phyloP scores from a whole-genome alignment of 345 rosid species.

The Microthlaspi erraticum region DNA sequence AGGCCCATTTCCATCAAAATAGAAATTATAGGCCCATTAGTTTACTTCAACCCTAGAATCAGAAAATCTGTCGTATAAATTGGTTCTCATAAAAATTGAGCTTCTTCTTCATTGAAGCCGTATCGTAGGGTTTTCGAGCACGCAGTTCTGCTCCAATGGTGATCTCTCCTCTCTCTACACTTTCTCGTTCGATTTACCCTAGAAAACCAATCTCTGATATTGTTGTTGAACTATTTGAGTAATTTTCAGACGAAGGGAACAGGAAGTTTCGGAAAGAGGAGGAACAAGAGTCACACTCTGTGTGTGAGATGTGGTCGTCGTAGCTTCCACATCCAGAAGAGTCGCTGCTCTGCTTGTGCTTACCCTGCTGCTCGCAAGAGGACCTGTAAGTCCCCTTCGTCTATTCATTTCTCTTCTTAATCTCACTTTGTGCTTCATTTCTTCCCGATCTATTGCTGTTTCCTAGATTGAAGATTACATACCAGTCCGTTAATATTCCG shows the following conservation, averaged over 20 bases:
- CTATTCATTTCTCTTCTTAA: too few relatives aligned
- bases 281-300: slow-evolving; percentile 98
- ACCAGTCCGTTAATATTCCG: too few relatives aligned
- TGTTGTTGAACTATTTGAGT: slow-evolving; percentile 25
- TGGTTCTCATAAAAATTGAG: background rate
- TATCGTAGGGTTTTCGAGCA: slow-evolving; percentile 34
- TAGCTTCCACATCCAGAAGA: slow-evolving; percentile 98
- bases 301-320: slow-evolving; percentile 99
- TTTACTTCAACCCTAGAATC: slow-evolving; percentile 35
- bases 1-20: background rate
- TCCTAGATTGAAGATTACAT: background rate
- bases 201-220: slow-evolving; percentile 1
- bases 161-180: background rate
- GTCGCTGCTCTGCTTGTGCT: slow-evolving; percentile 92
- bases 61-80: slow-evolving; percentile 30
- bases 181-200: background rate
- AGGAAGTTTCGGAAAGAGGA: slow-evolving; percentile 97
- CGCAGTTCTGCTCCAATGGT: slow-evolving; percentile 48
- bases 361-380: slow-evolving; percentile 99
- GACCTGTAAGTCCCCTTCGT: slow-evolving; percentile 57
- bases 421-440: background rate
- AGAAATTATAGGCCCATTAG: slow-evolving; percentile 23
- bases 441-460: background rate
- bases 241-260: slow-evolving; percentile 87
- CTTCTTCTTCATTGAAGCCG: slow-evolving; percentile 25